Conservation (phyloP, 148 eudicot genomes). For the Camellia japonica region DNA sequence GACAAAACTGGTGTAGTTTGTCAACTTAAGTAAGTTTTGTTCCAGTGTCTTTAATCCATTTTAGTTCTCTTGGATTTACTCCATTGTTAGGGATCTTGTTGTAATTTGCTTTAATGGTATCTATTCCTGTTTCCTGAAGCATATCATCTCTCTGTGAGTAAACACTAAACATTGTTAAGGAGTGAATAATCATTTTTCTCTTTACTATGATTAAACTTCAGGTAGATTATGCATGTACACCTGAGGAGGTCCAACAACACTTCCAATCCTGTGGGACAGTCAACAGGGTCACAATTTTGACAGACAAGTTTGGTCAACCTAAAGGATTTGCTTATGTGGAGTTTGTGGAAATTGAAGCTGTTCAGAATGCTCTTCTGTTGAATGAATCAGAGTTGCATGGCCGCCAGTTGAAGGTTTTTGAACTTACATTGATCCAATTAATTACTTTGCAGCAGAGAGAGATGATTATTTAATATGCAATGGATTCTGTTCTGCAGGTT, state of each 20-base stretch:
- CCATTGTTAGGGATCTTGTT: not conserved
- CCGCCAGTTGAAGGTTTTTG: slow-evolving; percentile 56
- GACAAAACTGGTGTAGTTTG: not conserved
- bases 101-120: not conserved
- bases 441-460: not conserved
- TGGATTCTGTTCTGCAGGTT: slow-evolving; percentile 33
- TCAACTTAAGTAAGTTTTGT: not conserved
- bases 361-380: slow-evolving; percentile 53
- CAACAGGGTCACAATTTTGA: slow-evolving; percentile 62
- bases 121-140: not conserved
- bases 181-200: not conserved
- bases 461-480: not conserved
- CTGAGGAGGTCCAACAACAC: slow-evolving; percentile 75
- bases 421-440: not conserved
- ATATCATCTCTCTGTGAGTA: not conserved
- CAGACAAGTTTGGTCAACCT: slow-evolving; percentile 71
- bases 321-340: slow-evolving; percentile 75
- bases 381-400: slow-evolving; percentile 69
- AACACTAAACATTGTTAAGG: too few relatives aligned
- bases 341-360: slow-evolving; percentile 66
- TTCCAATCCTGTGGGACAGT: slow-evolving; percentile 78
- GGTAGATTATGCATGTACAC: slow-evolving; percentile 76
- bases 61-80: not conserved
- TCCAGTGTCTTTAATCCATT: not conserved
- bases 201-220: slow-evolving; percentile 14